Base-by-base conservation (phyloP, 1,284 basidiomycete species). In the Apiotrichum akiyoshidainum region DNA sequence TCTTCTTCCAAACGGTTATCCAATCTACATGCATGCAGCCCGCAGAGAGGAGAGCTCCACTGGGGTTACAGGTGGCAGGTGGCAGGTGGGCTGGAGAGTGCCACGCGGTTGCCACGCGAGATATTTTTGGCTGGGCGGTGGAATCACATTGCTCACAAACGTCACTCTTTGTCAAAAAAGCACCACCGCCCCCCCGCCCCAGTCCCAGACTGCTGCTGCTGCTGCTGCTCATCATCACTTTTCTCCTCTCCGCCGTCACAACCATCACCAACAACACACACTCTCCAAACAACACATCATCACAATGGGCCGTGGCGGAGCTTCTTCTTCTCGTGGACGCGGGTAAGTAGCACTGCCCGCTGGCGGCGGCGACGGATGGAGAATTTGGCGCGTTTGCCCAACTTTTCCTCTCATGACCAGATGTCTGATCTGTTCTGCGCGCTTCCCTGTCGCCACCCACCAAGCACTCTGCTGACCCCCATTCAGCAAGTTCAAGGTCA, bases 401-500 rank as follows among this genome's bases (percentile, higher is more conserved):
- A 31, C 26, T 31, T 31, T 31, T 31, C 26, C 3, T 31, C 26
- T 31, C 26, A 31, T 31, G 26, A 14, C 39, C 11, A 46, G 34
- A n/a, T 21, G 19, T 19, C 37, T 9, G 12, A 16, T 21, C 49
- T 42, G 44, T 21, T 2, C 42, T 17, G 13, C 34, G 26, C 7
- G 4, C 7, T 7, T 7, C 7, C 4, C 7, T 31, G 26, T 31
- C 26, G 26, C 37, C 8, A 6, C 14, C 37, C 21, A 21, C 16
- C 31, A 39, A 22, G 12, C 21, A 22, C 52, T n/a, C n/a, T n/a
- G n/a, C n/a, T 41, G 13, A 41, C 26, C 4, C 19, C 26, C 14
- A 3, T 7, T 17, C 55, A 77, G 77, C 52, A 91, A 89, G 79
- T 90, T 85, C 81, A 92, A 92, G 83, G 82, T 85, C 61, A 87